These are phyloP conservation scores for Scheffersomyces lignicola DNA, from an alignment of 1,139 yeast species.

Conservation along the genomic window DNA sequence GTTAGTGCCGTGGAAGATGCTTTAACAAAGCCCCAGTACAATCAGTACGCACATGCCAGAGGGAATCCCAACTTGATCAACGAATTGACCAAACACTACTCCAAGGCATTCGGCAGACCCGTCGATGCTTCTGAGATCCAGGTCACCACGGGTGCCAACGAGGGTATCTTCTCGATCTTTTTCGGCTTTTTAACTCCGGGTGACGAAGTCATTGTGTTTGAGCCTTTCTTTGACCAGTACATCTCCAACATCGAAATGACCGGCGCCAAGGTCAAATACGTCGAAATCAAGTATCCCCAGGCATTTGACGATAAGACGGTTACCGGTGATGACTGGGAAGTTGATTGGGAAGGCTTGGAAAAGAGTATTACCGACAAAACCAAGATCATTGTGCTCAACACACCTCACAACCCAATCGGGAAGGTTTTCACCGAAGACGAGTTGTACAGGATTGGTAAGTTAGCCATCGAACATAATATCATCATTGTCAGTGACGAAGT, in stretches of 20 bases:
- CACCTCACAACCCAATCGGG: constrained; percentile 97
- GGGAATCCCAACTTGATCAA: constrained; percentile 78
- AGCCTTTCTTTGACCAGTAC: constrained; percentile 96
- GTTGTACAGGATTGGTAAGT: constrained; percentile 67
- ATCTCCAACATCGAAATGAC: constrained; percentile 90
- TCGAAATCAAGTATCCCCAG: constrained; percentile 80
- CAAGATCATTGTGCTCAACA: constrained; percentile 81
- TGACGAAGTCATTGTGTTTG: constrained; percentile 96
- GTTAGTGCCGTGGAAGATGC: constrained; percentile 80
- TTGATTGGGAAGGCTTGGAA: constrained; percentile 77
- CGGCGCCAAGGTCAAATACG: constrained; percentile 88
- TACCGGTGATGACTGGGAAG: constrained; percentile 81
- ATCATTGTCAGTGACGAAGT: constrained; percentile 90
- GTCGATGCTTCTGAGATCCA: constrained; percentile 66
- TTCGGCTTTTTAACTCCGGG: constrained; percentile 84
- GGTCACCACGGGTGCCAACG: constrained; percentile 95
- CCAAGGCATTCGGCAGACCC: constrained; percentile 62
- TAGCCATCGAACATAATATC: constrained; percentile 82
- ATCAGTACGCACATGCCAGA: constrained; percentile 89
- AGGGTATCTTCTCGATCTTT: constrained; percentile 83
- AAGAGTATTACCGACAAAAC: constrained; percentile 71
- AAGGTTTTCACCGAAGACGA: constrained; percentile 80
- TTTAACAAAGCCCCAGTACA: constrained; percentile 65
- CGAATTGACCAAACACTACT: constrained; percentile 70
- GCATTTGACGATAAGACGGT: constrained; percentile 65